These are phyloP conservation scores for Boletus tylopilopsis DNA, from an alignment of 768 basidiomycete species.

Conservation along the genomic window DNA sequence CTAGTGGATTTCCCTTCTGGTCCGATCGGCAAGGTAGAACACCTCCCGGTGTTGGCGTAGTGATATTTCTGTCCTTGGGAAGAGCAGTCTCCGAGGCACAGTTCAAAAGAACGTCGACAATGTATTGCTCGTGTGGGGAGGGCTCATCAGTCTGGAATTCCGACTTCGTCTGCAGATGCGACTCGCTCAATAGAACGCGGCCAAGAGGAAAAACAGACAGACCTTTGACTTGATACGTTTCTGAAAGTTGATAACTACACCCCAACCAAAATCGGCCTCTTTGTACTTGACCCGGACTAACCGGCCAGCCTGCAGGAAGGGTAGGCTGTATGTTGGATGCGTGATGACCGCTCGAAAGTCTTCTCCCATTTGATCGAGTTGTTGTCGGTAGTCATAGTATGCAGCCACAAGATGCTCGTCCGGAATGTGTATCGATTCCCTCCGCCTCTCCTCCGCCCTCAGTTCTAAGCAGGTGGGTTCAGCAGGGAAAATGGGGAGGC, in stretches of 20 bases:
- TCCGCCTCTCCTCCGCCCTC: constrained; percentile 62
- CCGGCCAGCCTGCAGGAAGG: constrained; percentile 89
- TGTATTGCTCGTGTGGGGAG: constrained; percentile 85
- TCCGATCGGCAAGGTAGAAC: constrained; percentile 71
- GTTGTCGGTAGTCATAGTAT: constrained; percentile 91
- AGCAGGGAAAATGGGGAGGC: not conserved
- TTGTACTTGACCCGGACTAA: constrained; percentile 89
- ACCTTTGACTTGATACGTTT: constrained; percentile 86
- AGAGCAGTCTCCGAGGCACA: constrained; percentile 61
- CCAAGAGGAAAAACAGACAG: constrained; percentile 5
- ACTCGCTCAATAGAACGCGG: not conserved
- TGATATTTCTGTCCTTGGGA: constrained; percentile 54
- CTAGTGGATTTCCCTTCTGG: constrained; percentile 76
- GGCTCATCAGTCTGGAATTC: constrained; percentile 64
- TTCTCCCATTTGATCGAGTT: constrained; percentile 81
- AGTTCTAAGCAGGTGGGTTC: constrained; percentile 51
- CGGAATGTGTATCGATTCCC: constrained; percentile 64
- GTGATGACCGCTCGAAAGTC: constrained; percentile 93
- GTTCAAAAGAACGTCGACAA: constrained; percentile 88
- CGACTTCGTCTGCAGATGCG: constrained; percentile 51
- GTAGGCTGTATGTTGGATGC: constrained; percentile 91
- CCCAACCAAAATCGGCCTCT: constrained; percentile 94
- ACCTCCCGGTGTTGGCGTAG: constrained; percentile 59
- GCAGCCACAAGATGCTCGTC: constrained; percentile 82
- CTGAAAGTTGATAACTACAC: constrained; percentile 87